Evolutionary conservation across 495 filamentous ascomycete species (phyloP), one percentile per base, ranked within the genome.

Genomic region (Bacidia rubella): DNA sequence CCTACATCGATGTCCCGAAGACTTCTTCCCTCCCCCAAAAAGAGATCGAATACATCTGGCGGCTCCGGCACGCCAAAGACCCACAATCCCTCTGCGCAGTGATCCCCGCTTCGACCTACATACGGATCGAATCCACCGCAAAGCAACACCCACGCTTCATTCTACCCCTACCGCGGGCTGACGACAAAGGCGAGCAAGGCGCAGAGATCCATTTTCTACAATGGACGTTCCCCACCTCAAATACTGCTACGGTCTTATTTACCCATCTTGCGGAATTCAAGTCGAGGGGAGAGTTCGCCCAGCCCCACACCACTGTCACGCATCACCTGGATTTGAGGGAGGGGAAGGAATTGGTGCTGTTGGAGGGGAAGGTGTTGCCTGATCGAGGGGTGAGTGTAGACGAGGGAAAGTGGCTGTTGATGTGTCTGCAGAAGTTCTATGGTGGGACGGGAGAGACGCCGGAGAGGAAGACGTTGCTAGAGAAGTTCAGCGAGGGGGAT

Each of bases 371-470:
- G 54, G 84, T 98, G 26, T 72, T 85, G 56, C 80, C 83, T 46
- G 83, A 85, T 2, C 65, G 81, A 9, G 90, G 92, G 1, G 79
- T 96, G 12, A 82, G 71, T 17, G 81, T 85, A 1, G 72, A 86
- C 15, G 83, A 97, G 62, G 88, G 84, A 23, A 78, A 77, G 65
- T 95, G 85, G 87, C 63, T 98, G 59, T 74, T 93, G n/a, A 86
- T 94, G 75, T 86, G 87, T 44, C 67, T 98, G 70, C 92, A 97
- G 75, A 82, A 87, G 66, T 98, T 97, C 65, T 98, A 97, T 63
- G 87, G 82, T 12, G 75, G 74, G 1, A 70, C 70, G 10, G 71
- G 75, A 62, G 78, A 73, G 4, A 67, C 56, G 51, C 74, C 72
- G 2, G 56, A 52, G 54, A 70, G 71, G 27, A 78, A 73, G 63